A percentile compares a stretch with the other conserved stretches of the same genome.
Evolutionary conservation across 805 yeast species (phyloP).

Genomic region (Cyberlindnera saturnus): DNA sequence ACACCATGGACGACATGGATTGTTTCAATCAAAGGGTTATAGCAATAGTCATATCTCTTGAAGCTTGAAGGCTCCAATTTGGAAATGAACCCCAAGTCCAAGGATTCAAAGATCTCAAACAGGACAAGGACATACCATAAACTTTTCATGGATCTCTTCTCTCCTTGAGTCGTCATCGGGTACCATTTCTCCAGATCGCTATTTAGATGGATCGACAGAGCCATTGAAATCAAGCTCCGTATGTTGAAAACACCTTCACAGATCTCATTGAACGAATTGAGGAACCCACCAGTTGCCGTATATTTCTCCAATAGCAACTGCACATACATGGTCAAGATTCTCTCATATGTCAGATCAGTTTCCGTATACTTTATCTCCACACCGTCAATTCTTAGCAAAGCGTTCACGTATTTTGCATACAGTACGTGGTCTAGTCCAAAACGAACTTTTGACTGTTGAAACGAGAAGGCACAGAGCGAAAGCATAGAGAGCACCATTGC

Average conservation of each 20-base stretch:
- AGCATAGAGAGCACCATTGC: constrained; percentile 7
- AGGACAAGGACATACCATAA: constrained; percentile 12
- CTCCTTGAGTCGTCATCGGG: constrained; percentile 3
- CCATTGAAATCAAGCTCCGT: constrained; percentile 7
- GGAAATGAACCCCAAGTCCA: constrained; percentile 14
- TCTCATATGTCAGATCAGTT: constrained; percentile 4
- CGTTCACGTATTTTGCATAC: constrained; percentile 9
- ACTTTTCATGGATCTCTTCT: constrained; percentile 10
- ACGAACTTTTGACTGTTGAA: constrained; percentile 5
- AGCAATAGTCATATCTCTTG: constrained; percentile 12
- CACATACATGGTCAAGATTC: constrained; percentile 2
- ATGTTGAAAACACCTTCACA: constrained; percentile 9
- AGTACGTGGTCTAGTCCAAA: constrained; percentile 5
- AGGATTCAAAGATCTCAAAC: constrained; percentile 11
- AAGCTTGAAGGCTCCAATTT: constrained; percentile 13
- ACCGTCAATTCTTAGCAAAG: constrained; percentile 10
- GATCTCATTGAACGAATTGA: constrained; percentile 8
- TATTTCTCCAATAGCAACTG: constrained; percentile 10
- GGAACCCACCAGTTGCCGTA: constrained; percentile 12
- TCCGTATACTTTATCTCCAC: constrained; percentile 6
- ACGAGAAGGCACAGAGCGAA: constrained; percentile 5
- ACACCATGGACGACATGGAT: constrained; percentile 11
- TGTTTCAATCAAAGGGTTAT: constrained; percentile 9
- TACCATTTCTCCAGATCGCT: constrained; percentile 11
- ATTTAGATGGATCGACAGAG: constrained; percentile 7